Conservation (phyloP, 371 early-diverging fungal genomes). For the Zancudomyces culisetae region DNA sequence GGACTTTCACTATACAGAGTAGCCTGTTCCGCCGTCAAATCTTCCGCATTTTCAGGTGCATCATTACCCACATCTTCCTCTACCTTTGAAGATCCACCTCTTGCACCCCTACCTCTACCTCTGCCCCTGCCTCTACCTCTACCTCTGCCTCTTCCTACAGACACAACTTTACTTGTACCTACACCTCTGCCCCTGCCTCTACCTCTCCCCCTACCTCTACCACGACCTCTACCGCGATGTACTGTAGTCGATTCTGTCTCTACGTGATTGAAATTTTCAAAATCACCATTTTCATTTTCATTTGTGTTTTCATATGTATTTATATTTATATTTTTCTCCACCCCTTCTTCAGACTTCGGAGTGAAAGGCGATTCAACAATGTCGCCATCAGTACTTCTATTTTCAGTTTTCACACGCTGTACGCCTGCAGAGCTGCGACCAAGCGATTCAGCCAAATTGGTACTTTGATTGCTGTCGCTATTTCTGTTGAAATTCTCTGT, state of each 20-base stretch:
- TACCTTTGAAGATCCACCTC: neutral
- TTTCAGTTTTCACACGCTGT: no score
- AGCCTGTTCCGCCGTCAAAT: neutral
- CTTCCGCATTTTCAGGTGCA: neutral
- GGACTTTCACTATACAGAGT: neutral
- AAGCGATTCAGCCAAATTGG: no score
- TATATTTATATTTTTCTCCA: no score
- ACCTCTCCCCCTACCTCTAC: neutral
- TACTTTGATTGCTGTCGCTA: no score
- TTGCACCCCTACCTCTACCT: neutral
- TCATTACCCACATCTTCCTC: neutral
- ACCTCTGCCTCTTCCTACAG: no score
- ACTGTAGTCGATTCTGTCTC: neutral
- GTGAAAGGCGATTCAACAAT: no score
- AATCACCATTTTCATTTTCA: no score
- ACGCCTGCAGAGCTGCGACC: no score
- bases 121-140: neutral
- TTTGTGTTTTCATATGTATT: no score
- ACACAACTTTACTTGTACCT: neutral
- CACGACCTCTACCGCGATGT: neutral
- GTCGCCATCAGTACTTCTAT: no score
- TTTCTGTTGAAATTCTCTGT: no score
- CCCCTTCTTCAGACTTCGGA: no score
- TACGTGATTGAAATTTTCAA: neutral
- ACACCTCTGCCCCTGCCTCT: neutral